A percentile compares a stretch with the other conserved stretches of the same genome.
Evolutionary conservation across 108 stramenopile species (phyloP).

Genomic region (Conticribra weissflogii): DNA sequence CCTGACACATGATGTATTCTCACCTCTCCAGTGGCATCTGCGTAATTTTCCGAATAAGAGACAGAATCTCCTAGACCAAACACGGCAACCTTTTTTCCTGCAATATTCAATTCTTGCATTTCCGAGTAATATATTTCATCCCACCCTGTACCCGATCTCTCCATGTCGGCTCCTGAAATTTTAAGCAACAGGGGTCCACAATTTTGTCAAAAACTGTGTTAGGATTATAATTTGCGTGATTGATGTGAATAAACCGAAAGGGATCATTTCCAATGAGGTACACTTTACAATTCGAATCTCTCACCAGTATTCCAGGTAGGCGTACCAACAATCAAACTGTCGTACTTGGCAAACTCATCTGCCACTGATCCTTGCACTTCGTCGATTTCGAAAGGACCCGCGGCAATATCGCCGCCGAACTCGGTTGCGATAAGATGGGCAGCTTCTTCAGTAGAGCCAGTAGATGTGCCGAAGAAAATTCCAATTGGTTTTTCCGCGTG

Average conservation of each 20-base stretch:
- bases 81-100: constrained; percentile 86
- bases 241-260: not conserved
- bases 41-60: constrained; percentile 84
- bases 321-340: constrained; percentile 71
- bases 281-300: not conserved
- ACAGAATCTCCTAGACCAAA: constrained; percentile 87
- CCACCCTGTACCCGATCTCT: constrained; percentile 91
- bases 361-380: constrained; percentile 60
- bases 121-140: constrained; percentile 85
- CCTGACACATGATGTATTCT: not conserved
- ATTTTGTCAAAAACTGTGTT: too few relatives aligned
- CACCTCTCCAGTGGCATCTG: constrained; percentile 87
- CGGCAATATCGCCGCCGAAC: constrained; percentile 69
- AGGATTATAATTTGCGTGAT: too few relatives aligned
- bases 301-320: constrained; percentile 76
- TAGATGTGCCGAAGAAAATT: constrained; percentile 83
- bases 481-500: constrained; percentile 43
- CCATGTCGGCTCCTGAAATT: constrained; percentile 69
- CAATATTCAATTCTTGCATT: constrained; percentile 56
- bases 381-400: constrained; percentile 83
- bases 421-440: constrained; percentile 65
- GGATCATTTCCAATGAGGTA: not conserved
- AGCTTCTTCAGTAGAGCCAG: constrained; percentile 74
- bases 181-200: not conserved
- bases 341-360: constrained; percentile 69